A percentile compares a stretch with the other conserved stretches of the same genome.
Evolutionary conservation across 208 protist genomes (phyloP).

Genomic region (Leishmania tarentolae): DNA sequence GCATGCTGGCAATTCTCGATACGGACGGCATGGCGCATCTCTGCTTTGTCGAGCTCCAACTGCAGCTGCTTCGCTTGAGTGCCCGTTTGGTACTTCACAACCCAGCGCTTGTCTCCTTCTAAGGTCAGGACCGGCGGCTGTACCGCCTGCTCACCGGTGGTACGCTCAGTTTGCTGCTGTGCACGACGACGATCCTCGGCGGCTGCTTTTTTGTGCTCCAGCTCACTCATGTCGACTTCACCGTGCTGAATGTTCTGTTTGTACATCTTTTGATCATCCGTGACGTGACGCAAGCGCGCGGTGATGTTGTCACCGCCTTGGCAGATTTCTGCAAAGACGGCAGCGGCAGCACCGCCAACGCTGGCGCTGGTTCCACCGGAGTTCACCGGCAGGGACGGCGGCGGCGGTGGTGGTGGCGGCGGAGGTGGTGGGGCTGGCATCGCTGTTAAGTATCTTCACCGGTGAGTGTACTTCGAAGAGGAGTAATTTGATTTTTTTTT

Average conservation of each 20-base stretch:
- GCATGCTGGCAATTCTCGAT: slow-evolving; percentile 71
- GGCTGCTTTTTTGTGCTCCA: slow-evolving; percentile 66
- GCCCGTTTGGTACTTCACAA: slow-evolving; percentile 63
- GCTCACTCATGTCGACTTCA: slow-evolving; percentile 60
- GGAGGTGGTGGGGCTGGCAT: slow-evolving; percentile 19
- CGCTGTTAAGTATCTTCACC: neutral
- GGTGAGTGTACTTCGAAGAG: neutral
- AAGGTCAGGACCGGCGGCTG: slow-evolving; percentile 43
- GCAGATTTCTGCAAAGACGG: slow-evolving; percentile 79
- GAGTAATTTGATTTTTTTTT: neutral
- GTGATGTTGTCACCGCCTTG: slow-evolving; percentile 72
- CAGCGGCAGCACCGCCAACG: slow-evolving; percentile 46
- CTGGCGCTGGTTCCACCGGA: slow-evolving; percentile 9
- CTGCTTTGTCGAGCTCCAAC: slow-evolving; percentile 55
- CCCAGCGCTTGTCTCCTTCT: slow-evolving; percentile 76
- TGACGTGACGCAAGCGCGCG: slow-evolving; percentile 68
- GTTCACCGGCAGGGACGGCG: slow-evolving; percentile 16
- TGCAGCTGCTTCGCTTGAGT: slow-evolving; percentile 36
- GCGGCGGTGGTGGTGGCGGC: slow-evolving; percentile 19
- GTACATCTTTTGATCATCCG: slow-evolving; percentile 74
- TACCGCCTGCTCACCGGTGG: neutral
- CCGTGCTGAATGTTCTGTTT: slow-evolving; percentile 78
- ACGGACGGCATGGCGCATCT: slow-evolving; percentile 76
- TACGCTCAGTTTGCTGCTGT: slow-evolving; percentile 17
- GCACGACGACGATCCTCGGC: slow-evolving; percentile 34